Percentiles rank a stretch among this genome's conserved stretches.
Evolutionary conservation across 306 rosid species (phyloP).

Genomic region (Malus asiatica): DNA sequence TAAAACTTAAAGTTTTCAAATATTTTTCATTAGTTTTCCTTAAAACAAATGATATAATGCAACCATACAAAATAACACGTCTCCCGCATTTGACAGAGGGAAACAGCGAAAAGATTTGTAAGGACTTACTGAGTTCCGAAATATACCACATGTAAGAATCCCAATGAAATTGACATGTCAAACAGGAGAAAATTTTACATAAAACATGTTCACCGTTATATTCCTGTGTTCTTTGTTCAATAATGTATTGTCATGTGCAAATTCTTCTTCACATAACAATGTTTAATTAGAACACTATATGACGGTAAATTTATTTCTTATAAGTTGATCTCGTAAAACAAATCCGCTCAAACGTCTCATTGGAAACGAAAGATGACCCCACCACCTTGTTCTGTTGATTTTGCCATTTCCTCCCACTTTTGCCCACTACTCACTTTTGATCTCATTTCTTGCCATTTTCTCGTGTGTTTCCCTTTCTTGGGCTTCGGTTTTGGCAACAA

Average conservation of each 20-base stretch:
- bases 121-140: background rate
- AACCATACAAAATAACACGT: background rate
- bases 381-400: background rate
- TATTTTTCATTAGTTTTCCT: no score
- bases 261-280: no score
- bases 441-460: background rate
- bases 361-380: background rate
- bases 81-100: background rate
- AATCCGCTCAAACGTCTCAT: background rate
- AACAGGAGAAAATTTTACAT: background rate
- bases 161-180: background rate
- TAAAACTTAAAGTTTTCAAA: no score
- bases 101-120: background rate
- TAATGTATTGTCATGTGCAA: no score
- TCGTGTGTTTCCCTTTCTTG: background rate
- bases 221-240: no score
- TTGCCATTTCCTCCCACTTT: background rate
- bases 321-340: background rate
- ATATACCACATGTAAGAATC: background rate
- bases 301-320: no score
- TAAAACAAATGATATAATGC: no score
- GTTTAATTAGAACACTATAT: no score
- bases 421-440: background rate
- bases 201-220: no score
- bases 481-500: background rate